Base-by-base conservation (phyloP, 2,329 filamentous ascomycete genomes). In the Lachnellula occidentalis region DNA sequence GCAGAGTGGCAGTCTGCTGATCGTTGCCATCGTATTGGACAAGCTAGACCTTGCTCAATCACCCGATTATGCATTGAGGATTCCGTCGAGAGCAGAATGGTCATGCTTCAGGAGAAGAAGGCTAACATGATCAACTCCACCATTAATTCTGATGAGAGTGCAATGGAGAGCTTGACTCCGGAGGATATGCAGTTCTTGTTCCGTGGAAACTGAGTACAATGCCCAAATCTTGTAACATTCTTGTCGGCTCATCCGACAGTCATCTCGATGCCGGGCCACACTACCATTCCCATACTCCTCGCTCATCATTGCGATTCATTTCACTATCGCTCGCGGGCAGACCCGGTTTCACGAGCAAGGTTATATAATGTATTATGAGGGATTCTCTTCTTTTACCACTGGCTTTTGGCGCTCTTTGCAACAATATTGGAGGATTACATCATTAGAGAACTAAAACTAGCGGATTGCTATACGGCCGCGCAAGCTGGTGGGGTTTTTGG, bases 1-100 rank as follows among this genome's bases (percentile, higher is more conserved):
- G 92, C 92, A 0, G 94, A 99, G 74, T 99, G 94, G 94, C 94
- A 99, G 73, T 94, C 88, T 58, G 94, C 94, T 2, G 94, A 99
- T 70, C 82, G 89, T 61, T 91, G 88, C 67, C 94, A 97, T 73
- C 91, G 94, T 53, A 99, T 97, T 63, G 94, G 94, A 34, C 94
- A 99, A 75, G 89, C 86, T 46, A 87, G 94, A 7, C 92, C 92
- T 27, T 97, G 94, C 69, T 90, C 90, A 36, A 95, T 99, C 64
- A 97, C 92, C 1, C 85, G 94, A 27, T 82, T 99, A 11, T 95
- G 91, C 68, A 96, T 99, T 58, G 92, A 99, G 70, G 94, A 99
- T 69, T 95, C 90, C 1, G 92, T 99, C 27, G 94, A 99, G 74
- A 94, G 88, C 55, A 84, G 94, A 45, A 99, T 99, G 81, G 90